Conservation (phyloP, 768 basidiomycete genomes). For the Termitomyces heimii region DNA sequence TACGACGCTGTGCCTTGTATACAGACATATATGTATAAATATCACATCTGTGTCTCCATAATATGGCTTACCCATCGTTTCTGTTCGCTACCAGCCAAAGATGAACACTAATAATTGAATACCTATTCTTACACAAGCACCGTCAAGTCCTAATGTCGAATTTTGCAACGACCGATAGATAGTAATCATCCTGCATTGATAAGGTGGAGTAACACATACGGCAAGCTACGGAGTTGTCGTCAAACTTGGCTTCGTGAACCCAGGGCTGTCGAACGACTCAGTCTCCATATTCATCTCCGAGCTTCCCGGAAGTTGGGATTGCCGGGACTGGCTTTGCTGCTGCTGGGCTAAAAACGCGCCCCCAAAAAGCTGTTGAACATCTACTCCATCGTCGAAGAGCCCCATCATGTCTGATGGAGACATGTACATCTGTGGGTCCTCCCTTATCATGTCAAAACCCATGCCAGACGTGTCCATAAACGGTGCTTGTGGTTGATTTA, state of each 20-base stretch:
- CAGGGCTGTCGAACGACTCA: constrained; percentile 19
- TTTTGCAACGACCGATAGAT: neutral
- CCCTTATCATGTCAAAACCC: constrained; percentile 41
- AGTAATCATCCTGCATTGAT: constrained; percentile 1
- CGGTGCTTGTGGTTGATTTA: constrained; percentile 15
- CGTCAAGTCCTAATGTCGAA: neutral
- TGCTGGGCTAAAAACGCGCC: constrained; percentile 20
- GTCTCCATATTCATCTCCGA: constrained; percentile 9
- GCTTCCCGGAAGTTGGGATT: constrained; percentile 5
- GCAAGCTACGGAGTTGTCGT: constrained; percentile 29
- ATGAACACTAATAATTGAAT: neutral
- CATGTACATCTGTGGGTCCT: constrained; percentile 50
- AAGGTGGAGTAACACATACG: neutral
- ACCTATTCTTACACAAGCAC: neutral
- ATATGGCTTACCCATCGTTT: neutral
- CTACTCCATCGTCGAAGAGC: constrained; percentile 51
- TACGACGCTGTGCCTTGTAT: neutral
- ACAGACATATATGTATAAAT: neutral
- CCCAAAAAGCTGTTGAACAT: constrained; percentile 25
- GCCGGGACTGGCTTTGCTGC: constrained; percentile 1
- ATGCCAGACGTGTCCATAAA: constrained; percentile 31
- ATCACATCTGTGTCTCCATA: no score
- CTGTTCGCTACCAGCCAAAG: neutral
- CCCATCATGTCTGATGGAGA: constrained; percentile 55
- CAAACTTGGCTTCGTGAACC: constrained; percentile 30